Base-by-base conservation (phyloP, 345 rosid species). In the Eucalyptus lansdowneana region DNA sequence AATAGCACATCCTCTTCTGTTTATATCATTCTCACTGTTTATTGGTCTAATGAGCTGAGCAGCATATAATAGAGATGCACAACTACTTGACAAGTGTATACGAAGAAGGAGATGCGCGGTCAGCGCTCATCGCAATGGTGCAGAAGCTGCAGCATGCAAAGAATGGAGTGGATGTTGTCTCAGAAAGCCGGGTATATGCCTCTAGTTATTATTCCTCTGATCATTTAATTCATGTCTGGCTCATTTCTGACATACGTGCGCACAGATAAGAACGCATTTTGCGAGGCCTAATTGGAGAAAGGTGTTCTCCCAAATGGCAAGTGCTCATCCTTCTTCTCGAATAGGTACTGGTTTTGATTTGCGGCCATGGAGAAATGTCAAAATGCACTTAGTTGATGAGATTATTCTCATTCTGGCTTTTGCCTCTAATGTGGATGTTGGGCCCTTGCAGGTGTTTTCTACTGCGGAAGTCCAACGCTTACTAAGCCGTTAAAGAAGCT, bases 91-190 rank as follows among this genome's bases (percentile, higher is more conserved):
- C 99, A 37, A 97, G 99, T 88, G 96, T 98, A 80, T 97, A 98
- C 56, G 99, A 96, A 92, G 97, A 95, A 93, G 99, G 99, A 91
- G 99, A 98, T 92, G 99, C 99, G 14, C 92, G 99, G 89, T 98
- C 98, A 45, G 99, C 99, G 6, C 96, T 98, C 40, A 97, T 97
- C 9, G 96, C 94, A 80, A 98, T 97, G 99, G 97, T 96, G 15
- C 99, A 98, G 91, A 96, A 95, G 89, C 94, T 98, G 88, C 99
- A 97, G 89, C 99, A 96, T 90, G 99, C 99, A 29, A 97, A 96
- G 95, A 95, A 98, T 88, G 99, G 99, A 80, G 94, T 97, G 19
- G 99, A 98, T 49, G 92, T 97, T 50, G 98, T 98, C 90, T 97
- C 99, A 7, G 94, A 98, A 88, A 96, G 99, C 88, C 94, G 96